Evolutionary conservation across 331 rosid species (phyloP).

Genomic region (Phaseolus coccineus): DNA sequence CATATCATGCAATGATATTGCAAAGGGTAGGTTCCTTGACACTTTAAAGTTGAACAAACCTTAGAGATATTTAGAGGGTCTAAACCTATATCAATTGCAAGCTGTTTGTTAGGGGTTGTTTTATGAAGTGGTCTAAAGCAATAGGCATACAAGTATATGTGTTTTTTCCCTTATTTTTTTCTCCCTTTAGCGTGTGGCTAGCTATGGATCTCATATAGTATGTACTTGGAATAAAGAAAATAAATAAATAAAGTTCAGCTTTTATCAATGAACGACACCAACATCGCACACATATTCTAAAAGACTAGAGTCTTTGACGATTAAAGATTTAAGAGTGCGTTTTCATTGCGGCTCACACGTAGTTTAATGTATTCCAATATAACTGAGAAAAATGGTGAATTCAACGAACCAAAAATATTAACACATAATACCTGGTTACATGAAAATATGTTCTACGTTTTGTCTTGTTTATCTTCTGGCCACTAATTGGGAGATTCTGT

Average conservation of each 20-base stretch:
- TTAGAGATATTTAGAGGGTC: background rate
- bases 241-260: background rate
- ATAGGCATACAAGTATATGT: background rate
- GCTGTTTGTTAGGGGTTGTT: background rate
- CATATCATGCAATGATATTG: conserved; percentile 34
- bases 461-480: background rate
- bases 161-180: no score
- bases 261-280: background rate
- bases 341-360: no score
- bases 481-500: background rate
- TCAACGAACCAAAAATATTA: no score
- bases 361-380: no score
- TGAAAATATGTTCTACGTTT: background rate
- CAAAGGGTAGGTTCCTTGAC: conserved; percentile 44
- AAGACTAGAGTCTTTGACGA: no score
- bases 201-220: background rate
- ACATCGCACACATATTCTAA: no score
- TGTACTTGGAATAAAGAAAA: background rate
- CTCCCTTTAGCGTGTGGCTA: background rate
- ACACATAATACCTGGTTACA: no score
- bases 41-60: conserved; percentile 35
- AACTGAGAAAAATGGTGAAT: no score
- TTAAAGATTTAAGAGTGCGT: no score
- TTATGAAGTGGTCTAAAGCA: background rate
- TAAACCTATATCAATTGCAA: background rate